Evolutionary conservation across 768 basidiomycete species (phyloP), one percentile per base, ranked within the genome.

Genomic region (Trametes maxima): DNA sequence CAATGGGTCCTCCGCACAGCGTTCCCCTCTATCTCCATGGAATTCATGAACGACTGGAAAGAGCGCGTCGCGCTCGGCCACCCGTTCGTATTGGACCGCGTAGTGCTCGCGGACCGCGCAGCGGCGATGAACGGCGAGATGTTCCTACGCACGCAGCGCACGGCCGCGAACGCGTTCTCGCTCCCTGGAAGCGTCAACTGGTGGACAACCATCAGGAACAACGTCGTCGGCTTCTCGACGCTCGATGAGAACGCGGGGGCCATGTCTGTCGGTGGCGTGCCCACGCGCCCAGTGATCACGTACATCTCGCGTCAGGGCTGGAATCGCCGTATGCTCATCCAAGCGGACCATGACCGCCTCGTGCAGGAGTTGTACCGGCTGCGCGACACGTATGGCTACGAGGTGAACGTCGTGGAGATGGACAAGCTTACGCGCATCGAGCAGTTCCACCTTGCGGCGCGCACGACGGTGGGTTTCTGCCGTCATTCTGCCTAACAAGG

Each of bases 241-340:
- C 64, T 67, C 16, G 78, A 81, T 36, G 70, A 74, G 17, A 68
- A 76, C 12, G 81, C 80, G 0, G 72, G 74, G n/a, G 81, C 78
- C 13, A 83, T 80, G 44, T 59, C 57, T 7, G 65, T 80, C 61
- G 63, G 66, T 39, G 72, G 68, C 24, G 69, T 67, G 17, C 63
- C 68, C 21, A 75, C 74, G 36, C 85, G 68, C 50, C 90, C 89
- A 0, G 95, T 98, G 24, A 94, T 98, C 75, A 96, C 95, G 12
- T 98, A 98, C 68, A 83, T 97, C 61, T 92, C 89, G 10, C 82
- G 95, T 5, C 95, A 98, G 70, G 85, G 80, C 2, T 98, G 94
- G 95, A 89, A 86, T 16, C 77, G 94, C 45, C 81, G 95, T 21
- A 95, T 89, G 87, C 73, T 98, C 57, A 82, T 84, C 35, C 81